A percentile compares a stretch with the other conserved stretches of the same genome.
These are phyloP conservation scores for Fusarium falciforme DNA, from an alignment of 2,329 filamentous ascomycete genomes.

Conservation along the genomic window DNA sequence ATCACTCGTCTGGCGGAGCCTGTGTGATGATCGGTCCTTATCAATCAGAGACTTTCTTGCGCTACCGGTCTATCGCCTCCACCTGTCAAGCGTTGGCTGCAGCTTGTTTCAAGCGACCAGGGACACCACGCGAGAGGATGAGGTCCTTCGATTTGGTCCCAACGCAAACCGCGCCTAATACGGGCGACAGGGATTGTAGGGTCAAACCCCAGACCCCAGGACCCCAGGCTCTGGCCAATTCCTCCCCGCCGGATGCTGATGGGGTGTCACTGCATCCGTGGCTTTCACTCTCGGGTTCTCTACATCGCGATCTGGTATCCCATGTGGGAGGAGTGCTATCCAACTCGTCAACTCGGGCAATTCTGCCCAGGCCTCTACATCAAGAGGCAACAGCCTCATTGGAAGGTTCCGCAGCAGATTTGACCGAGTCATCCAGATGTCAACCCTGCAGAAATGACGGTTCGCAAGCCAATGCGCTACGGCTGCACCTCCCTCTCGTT, in stretches of 20 bases:
- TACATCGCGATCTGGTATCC: slow-evolving; percentile 21
- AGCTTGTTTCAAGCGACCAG: slow-evolving; percentile 8
- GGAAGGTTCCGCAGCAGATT: background rate
- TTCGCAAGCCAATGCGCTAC: slow-evolving; percentile 30
- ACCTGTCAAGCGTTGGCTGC: slow-evolving; percentile 14
- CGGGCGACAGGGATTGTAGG: slow-evolving; percentile 21
- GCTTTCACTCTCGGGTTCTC: background rate
- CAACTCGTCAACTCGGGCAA: background rate
- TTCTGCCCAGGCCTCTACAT: background rate
- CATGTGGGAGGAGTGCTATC: background rate
- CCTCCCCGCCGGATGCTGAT: slow-evolving; percentile 22
- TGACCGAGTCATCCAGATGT: slow-evolving; percentile 3
- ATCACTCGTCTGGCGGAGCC: background rate
- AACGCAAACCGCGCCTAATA: slow-evolving; percentile 11
- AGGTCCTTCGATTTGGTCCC: slow-evolving; percentile 18
- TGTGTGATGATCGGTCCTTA: slow-evolving; percentile 6
- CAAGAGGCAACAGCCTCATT: background rate
- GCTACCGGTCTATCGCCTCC: slow-evolving; percentile 9
- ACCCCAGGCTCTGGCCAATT: slow-evolving; percentile 21
- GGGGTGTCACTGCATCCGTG: slow-evolving; percentile 21
- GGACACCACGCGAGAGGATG: slow-evolving; percentile 25
- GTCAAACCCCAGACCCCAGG: slow-evolving; percentile 20
- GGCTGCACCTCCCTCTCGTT: slow-evolving; percentile 32
- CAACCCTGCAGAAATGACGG: slow-evolving; percentile 23
- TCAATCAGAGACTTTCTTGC: slow-evolving; percentile 8